Evolutionary conservation across 1,139 yeast genomes (phyloP).

Genomic region (Hemisphaericaspora xylofermentans): DNA sequence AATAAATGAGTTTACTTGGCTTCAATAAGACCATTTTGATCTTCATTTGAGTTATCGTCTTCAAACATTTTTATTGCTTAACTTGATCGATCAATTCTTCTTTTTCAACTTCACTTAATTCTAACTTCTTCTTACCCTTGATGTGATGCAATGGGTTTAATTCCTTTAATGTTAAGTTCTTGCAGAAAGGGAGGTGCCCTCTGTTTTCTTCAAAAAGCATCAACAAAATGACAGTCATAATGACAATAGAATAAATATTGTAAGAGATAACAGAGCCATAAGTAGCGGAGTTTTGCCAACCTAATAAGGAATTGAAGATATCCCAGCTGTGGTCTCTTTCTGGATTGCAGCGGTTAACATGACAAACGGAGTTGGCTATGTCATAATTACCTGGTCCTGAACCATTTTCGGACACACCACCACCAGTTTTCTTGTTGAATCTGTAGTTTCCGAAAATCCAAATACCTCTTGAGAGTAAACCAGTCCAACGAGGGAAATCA

Average conservation of each 20-base stretch:
- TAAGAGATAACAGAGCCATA: constrained; percentile 83
- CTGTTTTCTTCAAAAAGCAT: constrained; percentile 72
- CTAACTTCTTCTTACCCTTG: constrained; percentile 64
- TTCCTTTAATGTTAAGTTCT: constrained; percentile 50
- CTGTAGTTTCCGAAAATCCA: constrained; percentile 77
- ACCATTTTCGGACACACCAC: constrained; percentile 87
- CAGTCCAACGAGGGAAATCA: too few species aligned
- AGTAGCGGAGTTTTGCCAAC: constrained; percentile 59
- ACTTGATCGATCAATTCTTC: constrained; percentile 48
- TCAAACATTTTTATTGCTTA: constrained; percentile 11
- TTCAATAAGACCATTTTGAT: not conserved
- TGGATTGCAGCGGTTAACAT: constrained; percentile 92
- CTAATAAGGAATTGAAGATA: constrained; percentile 61
- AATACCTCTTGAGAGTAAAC: constrained; percentile 83
- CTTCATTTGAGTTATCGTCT: not conserved
- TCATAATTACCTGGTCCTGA: constrained; percentile 92
- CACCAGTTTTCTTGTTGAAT: constrained; percentile 68
- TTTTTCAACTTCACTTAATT: constrained; percentile 53
- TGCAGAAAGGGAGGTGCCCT: constrained; percentile 41
- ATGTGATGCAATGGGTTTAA: constrained; percentile 73
- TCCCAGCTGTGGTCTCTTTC: constrained; percentile 90
- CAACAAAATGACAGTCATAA: constrained; percentile 53
- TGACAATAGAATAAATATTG: constrained; percentile 74
- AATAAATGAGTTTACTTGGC: not conserved
- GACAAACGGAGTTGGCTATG: constrained; percentile 77